Evolutionary conservation across 768 basidiomycete species (phyloP), one percentile per base, ranked within the genome.

Genomic region (Hericium rajendrae): DNA sequence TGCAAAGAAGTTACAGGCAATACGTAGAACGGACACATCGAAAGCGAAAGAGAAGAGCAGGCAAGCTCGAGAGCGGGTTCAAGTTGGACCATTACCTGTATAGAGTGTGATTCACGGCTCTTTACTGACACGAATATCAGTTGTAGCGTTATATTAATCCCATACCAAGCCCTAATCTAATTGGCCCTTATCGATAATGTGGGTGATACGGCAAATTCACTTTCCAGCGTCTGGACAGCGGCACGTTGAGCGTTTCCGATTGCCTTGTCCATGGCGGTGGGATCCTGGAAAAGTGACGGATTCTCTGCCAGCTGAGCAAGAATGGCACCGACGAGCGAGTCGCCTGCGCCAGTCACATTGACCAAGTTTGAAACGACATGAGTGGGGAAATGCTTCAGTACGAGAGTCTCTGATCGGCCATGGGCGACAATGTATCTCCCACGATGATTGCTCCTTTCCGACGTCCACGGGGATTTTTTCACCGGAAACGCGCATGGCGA

Each of bases 291-390:
- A 4, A 72, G 66, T 22, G 68, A 62, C 10, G 75, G 77, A 26
- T 70, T 63, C 20, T 74, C 62, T 6, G 74, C 68, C 12, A 93
- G 70, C 9, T 74, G 73, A 5, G 91, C 86, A n/a, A 94, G 69
- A 32, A 97, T 66, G 1, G 86, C 82, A 6, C 94, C 94, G 1
- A 90, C 93, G 24, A 97, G 79, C 3, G 90, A 86, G 71, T 97
- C 94, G 0, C 94, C 94, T 1, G 91, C 94, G 1, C 95, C 95
- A 0, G 94, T 97, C 9, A 91, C 90, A 62, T 86, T 94, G 20
- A 85, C 71, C 15, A 68, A 66, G 5, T 61, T 38, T 4, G 65
- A 51, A 6, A 81, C 62, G 3, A 59, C 65, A 10, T 79, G 70
- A 15, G 90, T 76, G 11, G 89, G 81, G 68, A 87, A 92, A 67